phyloP scores from a whole-genome alignment of 495 filamentous ascomycete species.

The Patellaria atrata region DNA sequence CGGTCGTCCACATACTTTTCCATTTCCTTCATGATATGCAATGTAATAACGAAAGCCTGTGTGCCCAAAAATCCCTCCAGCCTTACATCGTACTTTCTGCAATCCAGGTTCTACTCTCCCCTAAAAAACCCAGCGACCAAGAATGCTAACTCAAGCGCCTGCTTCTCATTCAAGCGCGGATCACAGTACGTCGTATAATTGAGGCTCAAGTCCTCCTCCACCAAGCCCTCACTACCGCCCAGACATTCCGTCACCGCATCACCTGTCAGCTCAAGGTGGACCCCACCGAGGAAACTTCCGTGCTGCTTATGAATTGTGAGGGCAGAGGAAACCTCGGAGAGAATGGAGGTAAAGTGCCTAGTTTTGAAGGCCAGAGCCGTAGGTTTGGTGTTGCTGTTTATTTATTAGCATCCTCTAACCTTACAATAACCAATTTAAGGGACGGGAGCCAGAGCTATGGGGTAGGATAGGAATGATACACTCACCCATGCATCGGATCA shows the following conservation, averaged over 20 bases:
- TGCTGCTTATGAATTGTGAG: slow-evolving; percentile 70
- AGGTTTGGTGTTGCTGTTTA: slow-evolving; percentile 44
- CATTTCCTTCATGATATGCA: no score
- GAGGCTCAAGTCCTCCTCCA: slow-evolving; percentile 69
- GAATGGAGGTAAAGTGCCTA: slow-evolving; percentile 69
- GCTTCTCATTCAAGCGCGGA: slow-evolving; percentile 90
- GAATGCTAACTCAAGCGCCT: slow-evolving; percentile 89
- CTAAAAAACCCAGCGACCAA: slow-evolving; percentile 77
- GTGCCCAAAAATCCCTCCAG: no score
- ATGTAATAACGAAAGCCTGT: no score
- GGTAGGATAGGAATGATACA: slow-evolving; percentile 2
- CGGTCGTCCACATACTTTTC: no score
- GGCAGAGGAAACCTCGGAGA: slow-evolving; percentile 66
- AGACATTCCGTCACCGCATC: slow-evolving; percentile 95
- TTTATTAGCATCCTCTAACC: slow-evolving; percentile 1
- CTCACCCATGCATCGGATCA: slow-evolving; percentile 91
- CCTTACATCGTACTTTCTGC: neutral
- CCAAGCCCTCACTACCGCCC: slow-evolving; percentile 75
- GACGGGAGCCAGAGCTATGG: neutral
- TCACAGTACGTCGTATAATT: slow-evolving; percentile 95
- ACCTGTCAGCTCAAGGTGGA: slow-evolving; percentile 89
- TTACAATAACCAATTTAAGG: no score
- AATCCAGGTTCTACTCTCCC: slow-evolving; percentile 21
- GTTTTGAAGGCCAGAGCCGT: slow-evolving; percentile 74
- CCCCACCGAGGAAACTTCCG: slow-evolving; percentile 74